Percentiles rank a stretch among this genome's conserved stretches.
phyloP scores from a whole-genome alignment of 225 moss, liverwort and hornwort species.

The Polytrichum commune region DNA sequence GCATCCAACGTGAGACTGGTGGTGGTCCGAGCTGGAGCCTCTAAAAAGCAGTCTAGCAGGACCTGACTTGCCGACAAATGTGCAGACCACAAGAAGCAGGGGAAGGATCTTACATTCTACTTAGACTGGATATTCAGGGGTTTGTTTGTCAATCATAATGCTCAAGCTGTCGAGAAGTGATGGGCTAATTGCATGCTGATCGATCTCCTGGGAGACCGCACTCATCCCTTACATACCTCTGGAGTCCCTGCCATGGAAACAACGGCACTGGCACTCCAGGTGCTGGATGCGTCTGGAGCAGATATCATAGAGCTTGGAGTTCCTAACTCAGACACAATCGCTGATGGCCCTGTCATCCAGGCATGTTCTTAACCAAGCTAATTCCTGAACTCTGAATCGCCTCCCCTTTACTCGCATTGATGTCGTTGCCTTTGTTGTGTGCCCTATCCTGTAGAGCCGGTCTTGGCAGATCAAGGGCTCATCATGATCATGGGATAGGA shows the following conservation, averaged over 20 bases:
- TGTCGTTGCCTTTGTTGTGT: neutral
- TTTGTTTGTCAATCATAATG: neutral
- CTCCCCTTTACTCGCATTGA: neutral
- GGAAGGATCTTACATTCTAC: slow-evolving; percentile 13
- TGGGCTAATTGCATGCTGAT: neutral
- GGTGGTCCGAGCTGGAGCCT: too few relatives aligned
- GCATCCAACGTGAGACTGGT: too few relatives aligned
- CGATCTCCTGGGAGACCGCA: slow-evolving; percentile 41
- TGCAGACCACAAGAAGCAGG: slow-evolving; percentile 30
- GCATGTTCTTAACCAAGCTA: neutral
- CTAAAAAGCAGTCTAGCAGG: slow-evolving; percentile 1
- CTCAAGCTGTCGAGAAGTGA: neutral
- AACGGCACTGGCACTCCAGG: slow-evolving; percentile 51
- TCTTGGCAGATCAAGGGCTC: too few relatives aligned
- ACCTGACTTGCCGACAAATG: slow-evolving; percentile 31
- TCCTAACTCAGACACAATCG: slow-evolving; percentile 82
- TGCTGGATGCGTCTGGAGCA: slow-evolving; percentile 62
- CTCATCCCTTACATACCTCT: slow-evolving; percentile 79
- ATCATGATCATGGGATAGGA: too few relatives aligned
- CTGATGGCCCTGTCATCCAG: slow-evolving; percentile 83
- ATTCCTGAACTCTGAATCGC: neutral
- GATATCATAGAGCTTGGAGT: slow-evolving; percentile 78
- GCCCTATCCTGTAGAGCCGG: neutral
- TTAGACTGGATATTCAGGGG: too few relatives aligned
- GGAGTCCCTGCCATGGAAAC: slow-evolving; percentile 81